phyloP scores from a whole-genome alignment of 2,329 filamentous ascomycete species.

The Chaetomium sp. region DNA sequence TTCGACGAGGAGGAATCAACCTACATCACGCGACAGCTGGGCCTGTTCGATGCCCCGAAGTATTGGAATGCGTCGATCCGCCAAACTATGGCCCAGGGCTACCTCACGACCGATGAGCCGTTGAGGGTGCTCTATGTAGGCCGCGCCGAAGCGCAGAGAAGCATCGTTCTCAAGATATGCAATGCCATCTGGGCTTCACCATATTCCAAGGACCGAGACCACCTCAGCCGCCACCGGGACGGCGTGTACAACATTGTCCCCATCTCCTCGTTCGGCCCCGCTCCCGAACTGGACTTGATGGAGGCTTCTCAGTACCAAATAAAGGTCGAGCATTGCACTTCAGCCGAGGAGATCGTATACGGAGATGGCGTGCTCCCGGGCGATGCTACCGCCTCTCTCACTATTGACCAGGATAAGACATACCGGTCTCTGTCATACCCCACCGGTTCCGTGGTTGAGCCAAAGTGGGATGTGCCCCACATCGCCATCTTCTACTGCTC shows the following conservation, averaged over 20 bases:
- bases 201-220: slow-evolving; percentile 27
- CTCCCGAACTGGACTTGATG: slow-evolving; percentile 46
- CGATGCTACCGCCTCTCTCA: slow-evolving; percentile 32
- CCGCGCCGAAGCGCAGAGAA: slow-evolving; percentile 33
- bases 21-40: slow-evolving; percentile 29
- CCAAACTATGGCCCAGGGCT: slow-evolving; percentile 43
- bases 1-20: slow-evolving; percentile 36
- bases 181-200: slow-evolving; percentile 40
- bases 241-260: slow-evolving; percentile 47
- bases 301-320: slow-evolving; percentile 46
- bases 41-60: slow-evolving; percentile 29
- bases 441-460: slow-evolving; percentile 35
- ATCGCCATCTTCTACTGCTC: slow-evolving; percentile 44
- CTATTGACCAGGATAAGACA: slow-evolving; percentile 34
- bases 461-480: slow-evolving; percentile 42
- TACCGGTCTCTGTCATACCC: slow-evolving; percentile 32
- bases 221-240: slow-evolving; percentile 31
- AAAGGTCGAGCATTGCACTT: slow-evolving; percentile 43
- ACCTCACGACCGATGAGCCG: slow-evolving; percentile 39
- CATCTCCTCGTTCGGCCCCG: slow-evolving; percentile 42
- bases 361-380: slow-evolving; percentile 23
- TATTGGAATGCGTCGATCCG: slow-evolving; percentile 38
- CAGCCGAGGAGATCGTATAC: slow-evolving; percentile 31
- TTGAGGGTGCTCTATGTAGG: slow-evolving; percentile 46
- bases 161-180: slow-evolving; percentile 42